phyloP scores from a whole-genome alignment of 108 stramenopile species.

The Epithemia pelagica region DNA sequence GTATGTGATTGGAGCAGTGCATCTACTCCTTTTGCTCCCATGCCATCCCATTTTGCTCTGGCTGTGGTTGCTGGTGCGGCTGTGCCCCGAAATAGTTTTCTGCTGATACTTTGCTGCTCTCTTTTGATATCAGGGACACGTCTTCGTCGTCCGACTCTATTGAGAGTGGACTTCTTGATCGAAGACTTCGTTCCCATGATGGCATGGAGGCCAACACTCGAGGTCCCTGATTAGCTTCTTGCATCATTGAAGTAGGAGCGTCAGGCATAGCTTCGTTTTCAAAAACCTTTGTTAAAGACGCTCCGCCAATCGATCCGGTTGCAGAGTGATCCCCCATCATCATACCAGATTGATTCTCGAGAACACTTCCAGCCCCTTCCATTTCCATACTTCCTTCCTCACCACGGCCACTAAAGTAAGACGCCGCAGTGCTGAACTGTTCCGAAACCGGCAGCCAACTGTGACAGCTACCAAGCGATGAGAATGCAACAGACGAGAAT shows the following conservation, averaged over 20 bases:
- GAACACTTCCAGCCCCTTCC: not conserved
- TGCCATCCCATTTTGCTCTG: not conserved
- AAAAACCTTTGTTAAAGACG: constrained; percentile 8
- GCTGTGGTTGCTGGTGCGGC: not conserved
- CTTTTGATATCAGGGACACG: constrained; percentile 8
- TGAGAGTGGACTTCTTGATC: constrained; percentile 4
- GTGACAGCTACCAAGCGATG: constrained; percentile 15
- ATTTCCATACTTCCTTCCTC: not conserved
- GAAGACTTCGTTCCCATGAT: constrained; percentile 16
- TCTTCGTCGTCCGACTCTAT: constrained; percentile 13
- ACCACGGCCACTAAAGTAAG: constrained; percentile 1
- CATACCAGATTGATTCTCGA: not conserved
- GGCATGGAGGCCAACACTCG: not conserved
- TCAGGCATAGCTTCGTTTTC: constrained; percentile 2
- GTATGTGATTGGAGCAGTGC: not conserved
- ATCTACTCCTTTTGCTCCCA: not conserved
- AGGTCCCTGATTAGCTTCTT: not conserved
- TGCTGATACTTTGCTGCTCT: constrained; percentile 2
- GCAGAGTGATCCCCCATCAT: constrained; percentile 1
- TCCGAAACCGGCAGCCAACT: constrained; percentile 7
- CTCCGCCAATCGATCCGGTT: constrained; percentile 13
- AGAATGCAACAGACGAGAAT: constrained; percentile 2
- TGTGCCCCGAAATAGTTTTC: not conserved
- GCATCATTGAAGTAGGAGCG: constrained; percentile 1
- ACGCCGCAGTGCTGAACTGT: constrained; percentile 7